Percentiles rank a stretch among this genome's conserved stretches.
Conservation (phyloP, 768 basidiomycete species). For the Termitomyces sp. region DNA sequence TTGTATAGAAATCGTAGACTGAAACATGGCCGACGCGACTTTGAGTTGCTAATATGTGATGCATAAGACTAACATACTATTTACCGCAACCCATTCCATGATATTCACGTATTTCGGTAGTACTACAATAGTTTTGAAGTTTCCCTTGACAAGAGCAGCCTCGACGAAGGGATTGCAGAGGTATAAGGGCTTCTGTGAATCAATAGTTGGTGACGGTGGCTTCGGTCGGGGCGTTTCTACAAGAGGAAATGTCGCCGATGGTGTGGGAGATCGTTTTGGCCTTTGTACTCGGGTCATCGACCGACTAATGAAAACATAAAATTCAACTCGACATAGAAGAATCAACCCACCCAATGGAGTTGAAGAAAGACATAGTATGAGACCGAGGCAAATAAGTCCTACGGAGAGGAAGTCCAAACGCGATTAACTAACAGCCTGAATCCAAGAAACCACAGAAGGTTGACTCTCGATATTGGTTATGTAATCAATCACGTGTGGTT, state of each 20-base stretch:
- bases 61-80: constrained; percentile 46
- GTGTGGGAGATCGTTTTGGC: constrained; percentile 69
- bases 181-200: constrained; percentile 64
- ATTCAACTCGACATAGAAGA: not conserved
- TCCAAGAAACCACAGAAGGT: too few relatives aligned
- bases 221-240: constrained; percentile 34
- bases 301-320: constrained; percentile 36
- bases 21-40: not conserved
- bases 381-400: constrained; percentile 29
- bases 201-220: constrained; percentile 28
- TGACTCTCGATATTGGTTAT: not conserved
- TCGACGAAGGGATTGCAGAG: constrained; percentile 95
- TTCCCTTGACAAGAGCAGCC: constrained; percentile 92
- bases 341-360: constrained; percentile 62
- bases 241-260: constrained; percentile 54
- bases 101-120: constrained; percentile 97
- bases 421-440: not conserved
- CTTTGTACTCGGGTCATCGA: constrained; percentile 74
- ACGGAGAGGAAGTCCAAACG: constrained; percentile 2
- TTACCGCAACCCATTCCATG: constrained; percentile 89
- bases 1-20: constrained; percentile 99
- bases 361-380: constrained; percentile 72
- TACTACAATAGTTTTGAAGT: constrained; percentile 96
- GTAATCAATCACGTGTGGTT: not conserved
- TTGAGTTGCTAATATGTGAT: not conserved